Evolutionary conservation across 2,329 filamentous ascomycete genomes (phyloP).

Genomic region (Cryphonectria naterciae): DNA sequence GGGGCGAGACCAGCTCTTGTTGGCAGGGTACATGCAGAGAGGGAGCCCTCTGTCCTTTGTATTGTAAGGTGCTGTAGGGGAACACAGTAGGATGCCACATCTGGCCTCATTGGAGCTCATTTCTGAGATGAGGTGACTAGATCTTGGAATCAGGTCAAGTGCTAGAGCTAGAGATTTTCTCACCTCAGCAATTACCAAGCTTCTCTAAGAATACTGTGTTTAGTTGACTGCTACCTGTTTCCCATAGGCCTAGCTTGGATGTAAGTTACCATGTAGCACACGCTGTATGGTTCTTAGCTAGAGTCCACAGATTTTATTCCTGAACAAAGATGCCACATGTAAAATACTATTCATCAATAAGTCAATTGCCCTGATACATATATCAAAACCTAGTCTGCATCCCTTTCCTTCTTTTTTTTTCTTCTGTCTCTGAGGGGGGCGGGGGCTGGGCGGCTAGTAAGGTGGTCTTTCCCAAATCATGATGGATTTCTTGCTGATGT

Average conservation of each 20-base stretch:
- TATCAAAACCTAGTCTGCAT: not conserved
- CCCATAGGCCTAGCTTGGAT: not conserved
- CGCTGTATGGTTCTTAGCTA: not conserved
- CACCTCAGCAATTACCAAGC: not conserved
- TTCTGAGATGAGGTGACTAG: too few relatives aligned
- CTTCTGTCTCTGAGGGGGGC: too few relatives aligned
- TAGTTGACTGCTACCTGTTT: not conserved
- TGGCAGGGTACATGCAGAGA: too few relatives aligned
- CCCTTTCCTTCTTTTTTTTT: not conserved
- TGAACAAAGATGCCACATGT: not conserved
- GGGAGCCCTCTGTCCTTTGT: too few relatives aligned
- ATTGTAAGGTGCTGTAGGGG: too few relatives aligned
- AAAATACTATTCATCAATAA: not conserved
- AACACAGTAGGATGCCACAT: too few relatives aligned
- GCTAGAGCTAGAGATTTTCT: not conserved
- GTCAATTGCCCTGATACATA: not conserved
- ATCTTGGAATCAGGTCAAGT: not conserved
- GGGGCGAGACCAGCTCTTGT: not conserved
- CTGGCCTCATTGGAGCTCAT: too few relatives aligned
- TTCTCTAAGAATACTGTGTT: not conserved
- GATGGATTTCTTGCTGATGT: not conserved
- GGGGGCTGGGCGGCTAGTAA: too few relatives aligned
- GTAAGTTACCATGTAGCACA: not conserved
- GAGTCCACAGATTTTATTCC: not conserved
- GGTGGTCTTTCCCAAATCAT: not conserved